Evolutionary conservation across 257 asterid species (phyloP).

Genomic region (Solanum paucissectum): DNA sequence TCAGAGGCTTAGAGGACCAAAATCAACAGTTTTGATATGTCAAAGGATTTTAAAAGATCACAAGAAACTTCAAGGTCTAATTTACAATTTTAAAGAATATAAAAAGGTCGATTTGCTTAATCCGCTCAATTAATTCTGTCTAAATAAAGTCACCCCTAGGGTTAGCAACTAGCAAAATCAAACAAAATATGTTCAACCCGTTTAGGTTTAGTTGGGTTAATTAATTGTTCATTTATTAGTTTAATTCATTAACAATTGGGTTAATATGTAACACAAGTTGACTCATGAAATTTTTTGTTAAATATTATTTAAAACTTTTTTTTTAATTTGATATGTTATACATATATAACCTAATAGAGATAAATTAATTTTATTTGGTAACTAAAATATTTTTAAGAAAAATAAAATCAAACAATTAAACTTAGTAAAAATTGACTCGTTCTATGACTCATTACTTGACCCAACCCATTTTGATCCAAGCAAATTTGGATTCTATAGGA

Average conservation of each 20-base stretch:
- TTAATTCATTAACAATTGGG: not conserved
- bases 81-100: not conserved
- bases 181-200: too few relatives aligned
- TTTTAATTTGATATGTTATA: not conserved
- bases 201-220: not conserved
- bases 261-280: not conserved
- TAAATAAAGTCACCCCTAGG: not conserved
- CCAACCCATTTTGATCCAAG: not conserved
- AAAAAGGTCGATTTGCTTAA: not conserved
- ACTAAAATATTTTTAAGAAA: too few relatives aligned
- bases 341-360: too few relatives aligned
- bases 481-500: too few relatives aligned
- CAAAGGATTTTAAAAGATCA: not conserved
- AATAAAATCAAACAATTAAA: too few relatives aligned
- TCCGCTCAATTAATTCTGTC: not conserved
- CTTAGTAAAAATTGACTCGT: too few relatives aligned
- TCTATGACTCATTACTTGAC: not conserved
- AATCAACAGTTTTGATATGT: not conserved
- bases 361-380: too few relatives aligned
- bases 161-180: not conserved
- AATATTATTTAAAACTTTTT: too few relatives aligned
- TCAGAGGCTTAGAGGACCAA: not conserved
- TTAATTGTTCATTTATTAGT: too few relatives aligned
- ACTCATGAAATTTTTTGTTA: not conserved
- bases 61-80: not conserved